These are phyloP conservation scores for Kwoniella mangroviensis DNA, from an alignment of 768 basidiomycete genomes.

Conservation along the genomic window DNA sequence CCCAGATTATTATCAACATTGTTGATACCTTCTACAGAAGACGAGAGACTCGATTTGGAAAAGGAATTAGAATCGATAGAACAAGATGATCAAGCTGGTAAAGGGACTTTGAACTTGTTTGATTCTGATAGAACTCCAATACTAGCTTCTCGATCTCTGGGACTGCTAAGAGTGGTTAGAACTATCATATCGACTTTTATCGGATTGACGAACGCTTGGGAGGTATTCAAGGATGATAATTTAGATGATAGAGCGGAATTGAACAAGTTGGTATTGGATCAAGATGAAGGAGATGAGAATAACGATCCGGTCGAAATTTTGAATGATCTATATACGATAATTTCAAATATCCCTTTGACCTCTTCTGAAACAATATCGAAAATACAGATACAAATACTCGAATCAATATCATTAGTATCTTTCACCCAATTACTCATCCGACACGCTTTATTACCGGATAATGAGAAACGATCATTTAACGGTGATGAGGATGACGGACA, in stretches of 20 bases:
- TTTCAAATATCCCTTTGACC: neutral
- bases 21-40: constrained; percentile 76
- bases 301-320: constrained; percentile 27
- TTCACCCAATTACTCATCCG: constrained; percentile 24
- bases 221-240: constrained; percentile 22
- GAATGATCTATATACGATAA: constrained; percentile 25
- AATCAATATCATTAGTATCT: constrained; percentile 20
- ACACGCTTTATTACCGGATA: constrained; percentile 17
- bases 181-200: constrained; percentile 73
- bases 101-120: constrained; percentile 58
- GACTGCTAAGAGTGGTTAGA: constrained; percentile 71
- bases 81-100: constrained; percentile 56
- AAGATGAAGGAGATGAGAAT: neutral
- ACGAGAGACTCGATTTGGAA: constrained; percentile 73
- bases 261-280: neutral
- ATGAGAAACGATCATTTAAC: constrained; percentile 9
- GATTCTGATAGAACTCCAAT: constrained; percentile 75
- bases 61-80: constrained; percentile 56
- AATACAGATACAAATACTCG: constrained; percentile 11
- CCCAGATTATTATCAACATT: constrained; percentile 83
- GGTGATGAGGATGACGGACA: constrained; percentile 10
- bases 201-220: constrained; percentile 38
- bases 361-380: neutral
- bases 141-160: constrained; percentile 71
- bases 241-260: constrained; percentile 1